A percentile compares a stretch with the other conserved stretches of the same genome.
Evolutionary conservation across 257 asterid genomes (phyloP).

Genomic region (Schizonepeta tenuifolia): DNA sequence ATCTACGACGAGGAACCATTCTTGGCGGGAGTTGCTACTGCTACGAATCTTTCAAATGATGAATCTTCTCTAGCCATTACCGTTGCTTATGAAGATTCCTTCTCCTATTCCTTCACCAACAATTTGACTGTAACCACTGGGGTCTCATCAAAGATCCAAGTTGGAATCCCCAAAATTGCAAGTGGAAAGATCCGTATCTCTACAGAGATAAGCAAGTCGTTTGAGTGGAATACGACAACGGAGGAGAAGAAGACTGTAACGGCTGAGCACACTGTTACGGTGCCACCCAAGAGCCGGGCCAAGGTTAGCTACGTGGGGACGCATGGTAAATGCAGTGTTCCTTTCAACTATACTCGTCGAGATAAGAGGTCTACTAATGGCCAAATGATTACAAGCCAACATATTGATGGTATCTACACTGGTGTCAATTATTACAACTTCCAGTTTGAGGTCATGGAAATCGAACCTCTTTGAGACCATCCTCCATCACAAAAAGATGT

Average conservation of each 20-base stretch:
- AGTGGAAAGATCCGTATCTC: neutral
- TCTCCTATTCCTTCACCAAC: neutral
- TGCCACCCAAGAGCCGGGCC: neutral
- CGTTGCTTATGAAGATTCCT: neutral
- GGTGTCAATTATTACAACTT: neutral
- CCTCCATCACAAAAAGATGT: too few relatives aligned
- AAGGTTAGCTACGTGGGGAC: neutral
- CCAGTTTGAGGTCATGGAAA: neutral
- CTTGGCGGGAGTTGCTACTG: neutral
- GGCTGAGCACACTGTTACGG: neutral
- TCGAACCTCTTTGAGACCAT: neutral
- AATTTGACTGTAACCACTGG: neutral
- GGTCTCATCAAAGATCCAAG: neutral
- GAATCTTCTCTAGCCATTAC: neutral
- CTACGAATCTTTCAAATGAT: neutral
- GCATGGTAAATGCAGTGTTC: neutral
- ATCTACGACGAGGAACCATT: slow-evolving; percentile 8
- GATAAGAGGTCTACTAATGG: slow-evolving; percentile 4
- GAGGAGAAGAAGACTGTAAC: neutral
- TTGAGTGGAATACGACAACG: neutral
- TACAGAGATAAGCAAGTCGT: neutral
- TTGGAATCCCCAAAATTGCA: neutral
- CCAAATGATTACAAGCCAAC: neutral
- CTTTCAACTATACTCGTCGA: neutral
- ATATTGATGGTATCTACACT: neutral